These are phyloP conservation scores for Kwoniella newhampshirensis DNA, from an alignment of 768 basidiomycete species.

Conservation along the genomic window DNA sequence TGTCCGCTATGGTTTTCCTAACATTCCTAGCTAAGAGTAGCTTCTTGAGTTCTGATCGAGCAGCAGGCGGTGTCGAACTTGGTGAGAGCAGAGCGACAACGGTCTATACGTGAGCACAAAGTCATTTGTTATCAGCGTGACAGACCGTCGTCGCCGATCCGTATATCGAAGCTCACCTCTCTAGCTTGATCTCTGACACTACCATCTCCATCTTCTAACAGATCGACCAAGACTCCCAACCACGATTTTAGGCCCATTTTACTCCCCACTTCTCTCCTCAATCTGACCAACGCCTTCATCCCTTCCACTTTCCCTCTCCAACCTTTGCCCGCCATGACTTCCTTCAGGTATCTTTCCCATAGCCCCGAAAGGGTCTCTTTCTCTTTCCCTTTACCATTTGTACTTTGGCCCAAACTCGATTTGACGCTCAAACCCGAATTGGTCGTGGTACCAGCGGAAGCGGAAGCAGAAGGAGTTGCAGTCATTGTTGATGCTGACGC, in stretches of 20 bases:
- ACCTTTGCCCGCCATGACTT: constrained; percentile 37
- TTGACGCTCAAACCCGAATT: neutral
- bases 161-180: constrained; percentile 51
- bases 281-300: constrained; percentile 37
- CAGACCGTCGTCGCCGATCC: no score
- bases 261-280: constrained; percentile 27
- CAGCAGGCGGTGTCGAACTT: constrained; percentile 75
- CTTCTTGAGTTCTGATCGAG: constrained; percentile 90
- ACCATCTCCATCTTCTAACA: constrained; percentile 85
- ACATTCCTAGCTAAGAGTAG: constrained; percentile 75
- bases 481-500: neutral
- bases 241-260: constrained; percentile 59
- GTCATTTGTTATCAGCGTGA: no score
- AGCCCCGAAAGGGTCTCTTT: constrained; percentile 36
- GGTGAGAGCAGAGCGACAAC: constrained; percentile 84
- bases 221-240: constrained; percentile 73
- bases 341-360: constrained; percentile 43
- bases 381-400: constrained; percentile 42
- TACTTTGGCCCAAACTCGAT: neutral
- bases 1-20: constrained; percentile 81
- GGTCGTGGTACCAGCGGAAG: constrained; percentile 1
- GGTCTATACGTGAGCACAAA: no score
- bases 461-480: neutral
- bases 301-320: constrained; percentile 45
- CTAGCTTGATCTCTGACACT: constrained; percentile 84